Base-by-base conservation (phyloP, 805 yeast species). In the Ogataea trehalophila region DNA sequence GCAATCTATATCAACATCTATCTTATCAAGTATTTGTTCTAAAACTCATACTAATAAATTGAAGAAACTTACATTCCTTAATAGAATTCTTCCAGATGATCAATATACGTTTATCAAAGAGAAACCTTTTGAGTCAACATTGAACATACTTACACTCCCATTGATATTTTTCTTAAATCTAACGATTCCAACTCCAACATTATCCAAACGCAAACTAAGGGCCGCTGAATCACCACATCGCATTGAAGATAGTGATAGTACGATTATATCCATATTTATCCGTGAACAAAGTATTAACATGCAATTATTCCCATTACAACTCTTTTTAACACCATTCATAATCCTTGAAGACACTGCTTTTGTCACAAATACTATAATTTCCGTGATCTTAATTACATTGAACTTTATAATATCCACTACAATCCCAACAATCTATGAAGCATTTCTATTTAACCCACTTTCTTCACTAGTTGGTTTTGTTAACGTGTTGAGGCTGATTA, bases 401-500 rank as follows among this genome's bases (percentile, higher is more conserved):
- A 55, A 50, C 39, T 5, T 46, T 2, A 5, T 41, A 3, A 9
- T 46, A 2, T 22, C 39, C 22, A 34, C 23, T 16, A 2, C 16
- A 14, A 34, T 44, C 9, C 22, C 46, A 1, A 22, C 33, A 2
- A 35, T 45, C 26, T 60, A 58, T 41, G 40, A 39, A 15, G n/a
- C 17, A 2, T 13, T 38, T 1, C 23, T 55, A 11, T 62, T 62
- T 41, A 56, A 55, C 8, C 49, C 52, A 5, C 2, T 60, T 1
- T 48, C 66, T 7, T 43, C 68, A 11, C 7, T 60, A 7, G 48
- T 63, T 29, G 70, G 72, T 2, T 68, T 68, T 39, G 26, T 56
- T 3, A 45, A 48, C 14, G 66, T 63, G 7, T 50, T 69, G 35
- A 52, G 55, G 18, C 50, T 63, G 37, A 63, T 68, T 16, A 60